These are phyloP conservation scores for Ambrosiella cleistominuta DNA, from an alignment of 2,329 filamentous ascomycete species.

Conservation along the genomic window DNA sequence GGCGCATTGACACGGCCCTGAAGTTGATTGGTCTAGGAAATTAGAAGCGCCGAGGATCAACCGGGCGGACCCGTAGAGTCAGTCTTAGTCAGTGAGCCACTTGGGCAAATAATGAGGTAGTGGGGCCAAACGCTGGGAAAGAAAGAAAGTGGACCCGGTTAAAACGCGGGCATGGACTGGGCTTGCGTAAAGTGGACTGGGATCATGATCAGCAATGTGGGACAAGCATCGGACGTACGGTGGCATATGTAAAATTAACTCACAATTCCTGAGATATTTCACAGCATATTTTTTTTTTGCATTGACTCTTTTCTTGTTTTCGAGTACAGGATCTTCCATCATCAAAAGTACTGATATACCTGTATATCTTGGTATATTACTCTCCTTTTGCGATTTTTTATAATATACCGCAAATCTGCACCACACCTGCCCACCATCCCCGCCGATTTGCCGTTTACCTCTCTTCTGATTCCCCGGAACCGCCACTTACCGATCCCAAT, in stretches of 20 bases:
- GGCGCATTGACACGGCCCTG: neutral
- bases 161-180: neutral
- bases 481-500: neutral
- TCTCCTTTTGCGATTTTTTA: no score
- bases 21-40: neutral
- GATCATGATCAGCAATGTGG: neutral
- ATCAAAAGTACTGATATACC: neutral
- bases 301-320: neutral
- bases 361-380: neutral
- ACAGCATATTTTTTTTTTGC: neutral
- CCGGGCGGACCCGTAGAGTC: neutral
- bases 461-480: slow-evolving; percentile 9
- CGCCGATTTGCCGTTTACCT: neutral
- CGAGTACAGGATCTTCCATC: neutral
- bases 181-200: neutral
- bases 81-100: neutral
- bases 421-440: neutral
- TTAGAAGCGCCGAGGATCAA: neutral
- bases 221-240: neutral
- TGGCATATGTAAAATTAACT: neutral
- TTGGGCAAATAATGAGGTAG: neutral
- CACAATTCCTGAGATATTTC: neutral
- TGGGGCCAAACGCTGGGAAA: neutral
- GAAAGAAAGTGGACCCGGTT: neutral
- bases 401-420: neutral